Evolutionary conservation across 2,329 filamentous ascomycete species (phyloP), one percentile per base, ranked within the genome.

Genomic region (Fusarium gaditjirri): DNA sequence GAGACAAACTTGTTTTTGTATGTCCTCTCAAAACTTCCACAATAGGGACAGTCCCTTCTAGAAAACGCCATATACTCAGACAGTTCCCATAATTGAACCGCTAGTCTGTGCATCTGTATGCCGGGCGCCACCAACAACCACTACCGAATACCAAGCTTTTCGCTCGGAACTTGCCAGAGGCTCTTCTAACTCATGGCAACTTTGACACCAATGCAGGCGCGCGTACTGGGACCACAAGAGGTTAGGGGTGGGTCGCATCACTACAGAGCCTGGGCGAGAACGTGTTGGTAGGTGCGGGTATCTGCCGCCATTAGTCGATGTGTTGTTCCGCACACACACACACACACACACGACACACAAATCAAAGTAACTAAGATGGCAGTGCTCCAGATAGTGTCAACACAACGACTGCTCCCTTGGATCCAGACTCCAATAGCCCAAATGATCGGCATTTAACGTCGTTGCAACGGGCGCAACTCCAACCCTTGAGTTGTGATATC

Each of bases 101-200:
- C 49, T 53, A 43, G 54, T 53, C 46, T 31, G 46, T 53, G 41
- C 46, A 47, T 38, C 6, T 27, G 50, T 41, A 41, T 68, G 64
- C 65, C 65, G 65, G 43, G 25, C 65, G 64, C 64, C 57, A 68
- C 65, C n/a, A 19, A 61, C 55, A 67, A 43, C 56, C 64, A 68
- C 65, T 68, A 68, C 65, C 65, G 65, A 64, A 35, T 49, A 59
- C 57, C 61, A 72, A 73, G 56, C 70, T 68, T 73, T 67, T 35
- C 25, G 44, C 61, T 70, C 57, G 65, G 71, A 65, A 54, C 44
- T 35, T 72, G 64, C 70, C 70, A 70, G 44, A 43, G 47, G 41
- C 35, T 61, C 47, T 33, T 35, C 31, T 36, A 33, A 38, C 29
- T 39, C 57, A 42, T 50, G 43, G 25, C 44, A 49, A n/a, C 31